These are phyloP conservation scores for Sugiyamaella marilandica DNA, from an alignment of 805 yeast species.

Conservation along the genomic window DNA sequence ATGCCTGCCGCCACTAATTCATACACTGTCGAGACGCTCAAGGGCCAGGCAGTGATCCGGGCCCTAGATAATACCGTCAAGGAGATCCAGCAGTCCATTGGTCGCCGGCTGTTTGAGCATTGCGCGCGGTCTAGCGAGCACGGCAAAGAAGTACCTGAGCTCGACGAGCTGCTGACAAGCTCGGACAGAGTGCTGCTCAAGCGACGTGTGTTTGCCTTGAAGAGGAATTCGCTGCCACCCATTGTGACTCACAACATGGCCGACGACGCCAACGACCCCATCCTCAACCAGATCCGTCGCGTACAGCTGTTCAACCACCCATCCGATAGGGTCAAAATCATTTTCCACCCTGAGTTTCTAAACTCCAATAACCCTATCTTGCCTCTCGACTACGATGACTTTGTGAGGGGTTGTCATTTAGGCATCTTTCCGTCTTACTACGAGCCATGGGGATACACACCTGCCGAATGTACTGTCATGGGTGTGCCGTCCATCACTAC, in stretches of 20 bases:
- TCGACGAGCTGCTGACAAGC: constrained; percentile 79
- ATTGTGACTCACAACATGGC: constrained; percentile 96
- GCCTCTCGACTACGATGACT: constrained; percentile 92
- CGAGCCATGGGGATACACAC: constrained; percentile 99
- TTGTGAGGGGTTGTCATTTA: constrained; percentile 94
- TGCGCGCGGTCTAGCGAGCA: constrained; percentile 59
- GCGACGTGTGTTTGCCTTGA: constrained; percentile 88
- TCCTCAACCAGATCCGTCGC: constrained; percentile 83
- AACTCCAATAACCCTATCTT: constrained; percentile 92
- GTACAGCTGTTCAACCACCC: constrained; percentile 88
- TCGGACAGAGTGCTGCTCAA: constrained; percentile 85
- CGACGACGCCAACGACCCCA: constrained; percentile 88
- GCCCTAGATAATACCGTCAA: constrained; percentile 84
- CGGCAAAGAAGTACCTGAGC: constrained; percentile 64
- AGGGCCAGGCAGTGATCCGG: constrained; percentile 92
- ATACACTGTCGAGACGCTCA: constrained; percentile 90
- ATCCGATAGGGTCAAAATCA: constrained; percentile 86
- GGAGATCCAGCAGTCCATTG: constrained; percentile 83
- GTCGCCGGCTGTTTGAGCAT: constrained; percentile 82
- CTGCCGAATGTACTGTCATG: constrained; percentile 99
- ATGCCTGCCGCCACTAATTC: constrained; percentile 97
- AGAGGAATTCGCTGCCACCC: constrained; percentile 86
- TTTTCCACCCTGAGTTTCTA: constrained; percentile 96
- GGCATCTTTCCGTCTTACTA: constrained; percentile 98
- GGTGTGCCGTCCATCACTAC: constrained; percentile 98